A percentile compares a stretch with the other conserved stretches of the same genome.
Conservation (phyloP, 768 basidiomycete species). For the Boletus coccyginus region DNA sequence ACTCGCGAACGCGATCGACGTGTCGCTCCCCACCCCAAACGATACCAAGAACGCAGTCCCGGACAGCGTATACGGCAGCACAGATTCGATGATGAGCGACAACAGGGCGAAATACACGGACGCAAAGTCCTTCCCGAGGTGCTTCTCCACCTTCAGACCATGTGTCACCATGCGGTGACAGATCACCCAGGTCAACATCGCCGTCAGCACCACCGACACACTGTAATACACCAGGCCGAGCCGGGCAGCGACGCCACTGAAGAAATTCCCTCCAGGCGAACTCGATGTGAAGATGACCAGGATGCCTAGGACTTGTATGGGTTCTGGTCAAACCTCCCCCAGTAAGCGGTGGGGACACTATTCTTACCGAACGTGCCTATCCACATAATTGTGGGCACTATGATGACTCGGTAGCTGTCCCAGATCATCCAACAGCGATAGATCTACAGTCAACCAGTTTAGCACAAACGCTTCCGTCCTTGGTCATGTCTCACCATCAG, state of each 20-base stretch:
- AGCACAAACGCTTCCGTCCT: background rate
- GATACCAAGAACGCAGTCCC: conserved; percentile 25
- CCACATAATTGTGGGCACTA: conserved; percentile 25
- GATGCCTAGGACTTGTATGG: conserved; percentile 17
- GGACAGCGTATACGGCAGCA: conserved; percentile 25
- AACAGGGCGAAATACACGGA: conserved; percentile 17
- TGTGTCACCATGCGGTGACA: conserved; percentile 17
- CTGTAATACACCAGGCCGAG: conserved; percentile 21
- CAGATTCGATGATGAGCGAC: conserved; percentile 21
- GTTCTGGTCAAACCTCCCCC: background rate
- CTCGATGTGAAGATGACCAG: conserved; percentile 14
- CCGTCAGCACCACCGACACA: conserved; percentile 20
- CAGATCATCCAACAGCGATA: conserved; percentile 39
- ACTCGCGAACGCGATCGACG: conserved; percentile 12
- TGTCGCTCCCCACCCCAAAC: conserved; percentile 15
- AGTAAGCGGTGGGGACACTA: background rate
- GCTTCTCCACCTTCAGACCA: conserved; percentile 6
- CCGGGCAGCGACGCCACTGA: conserved; percentile 7
- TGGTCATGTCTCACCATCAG: conserved; percentile 33
- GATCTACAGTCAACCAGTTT: conserved; percentile 27
- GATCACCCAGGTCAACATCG: conserved; percentile 18
- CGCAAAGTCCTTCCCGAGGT: conserved; percentile 21
- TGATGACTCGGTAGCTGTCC: conserved; percentile 11
- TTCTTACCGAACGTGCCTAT: conserved; percentile 24
- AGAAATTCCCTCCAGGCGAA: conserved; percentile 19